Base-by-base conservation (phyloP, 306 rosid species). In the Carpinus fangiana region DNA sequence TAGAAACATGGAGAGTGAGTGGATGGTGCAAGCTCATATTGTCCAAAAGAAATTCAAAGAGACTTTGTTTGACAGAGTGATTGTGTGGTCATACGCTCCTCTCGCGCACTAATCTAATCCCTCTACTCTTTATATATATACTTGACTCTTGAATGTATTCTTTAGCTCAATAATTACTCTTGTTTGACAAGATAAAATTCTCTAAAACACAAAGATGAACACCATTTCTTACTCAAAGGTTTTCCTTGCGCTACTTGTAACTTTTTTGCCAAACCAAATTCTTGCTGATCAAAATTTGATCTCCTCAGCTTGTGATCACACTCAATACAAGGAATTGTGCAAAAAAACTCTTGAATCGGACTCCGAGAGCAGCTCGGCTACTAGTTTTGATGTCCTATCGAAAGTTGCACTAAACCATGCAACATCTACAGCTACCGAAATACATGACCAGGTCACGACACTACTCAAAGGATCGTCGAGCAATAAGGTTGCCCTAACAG, bases 291-390 rank as follows among this genome's bases (percentile, higher is more conserved):
- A 28, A 8, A 23, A 46, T 34, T 59, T 74, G 53, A 74, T 80
- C 28, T 4, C 36, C 14, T 12, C 48, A 57, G 64, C 79, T 18
- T 80, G 83, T 50, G 70, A 13, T 12, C 18, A 0, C 9, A 20
- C 79, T 14, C 5, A 4, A 62, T 26, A 36, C 75, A 68, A 74
- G 53, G 75, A 46, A 2, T 2, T 54, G 16, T 80, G 83, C 52
- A 16, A 0, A 43, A 13, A 20, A 8, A 80, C 61, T 0, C 70
- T 80, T 36, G 17, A 72, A 12, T 28, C 56, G 7, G 72, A 80
- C 61, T 21, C 79, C 12, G 12, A 38, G 5, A 28, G 70, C 36
- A 31, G 13, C 2, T 21, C 43, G 16, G 66, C 41, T 14, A 50
- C 26, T 2, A 45, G 47, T 41, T 13, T 74, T 23, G 46, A 12